Base-by-base conservation (phyloP, 2,329 filamentous ascomycete species). In the Talaromyces verruculosus region DNA sequence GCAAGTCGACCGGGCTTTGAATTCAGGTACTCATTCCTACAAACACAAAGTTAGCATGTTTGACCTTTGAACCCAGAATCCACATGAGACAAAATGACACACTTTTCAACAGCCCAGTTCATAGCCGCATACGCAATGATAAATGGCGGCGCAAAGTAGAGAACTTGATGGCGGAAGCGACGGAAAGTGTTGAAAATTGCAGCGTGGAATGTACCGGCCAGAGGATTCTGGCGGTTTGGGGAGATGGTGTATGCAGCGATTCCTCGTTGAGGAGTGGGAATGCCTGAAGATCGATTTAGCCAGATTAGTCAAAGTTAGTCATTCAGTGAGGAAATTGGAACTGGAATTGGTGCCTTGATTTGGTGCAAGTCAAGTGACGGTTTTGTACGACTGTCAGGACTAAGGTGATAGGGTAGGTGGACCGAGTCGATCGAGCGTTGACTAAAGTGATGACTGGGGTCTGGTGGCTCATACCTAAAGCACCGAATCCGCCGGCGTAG, bases 171-270 rank as follows among this genome's bases (percentile, higher is more conserved):
- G 79, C 88, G 89, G 82, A 90, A 91, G 75, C 95, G 89, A 80
- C 95, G 89, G 87, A 91, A 96, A 74, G 88, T 89, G 87, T 99
- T 99, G 89, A 98, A 98, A 84, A 98, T 82, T 76, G 93, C 94
- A 72, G 89, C 91, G 80, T 94, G 83, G 70, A 85, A 80, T 67
- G 89, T 84, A 74, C 91, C 92, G 70, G 92, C 92, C 72, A 96
- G 85, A 69, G 93, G 91, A 76, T 91, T 89, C 84, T 97, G 94
- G 78, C 91, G 90, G 87, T 99, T 98, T 72, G 90, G 82, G 73
- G 91, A 89, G 72, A 99, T 78, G 71, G 89, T 86, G 83, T 96
- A 98, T 75, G 84, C 83, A 65, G 84, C 81, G 67, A 89, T 82
- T 74, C 87, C 87, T 75, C 87, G 87, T 76, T 89, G 87, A 70